Evolutionary conservation across 495 filamentous ascomycete genomes (phyloP), one percentile per base, ranked within the genome.

Genomic region (Astrothelium subdiscretum): DNA sequence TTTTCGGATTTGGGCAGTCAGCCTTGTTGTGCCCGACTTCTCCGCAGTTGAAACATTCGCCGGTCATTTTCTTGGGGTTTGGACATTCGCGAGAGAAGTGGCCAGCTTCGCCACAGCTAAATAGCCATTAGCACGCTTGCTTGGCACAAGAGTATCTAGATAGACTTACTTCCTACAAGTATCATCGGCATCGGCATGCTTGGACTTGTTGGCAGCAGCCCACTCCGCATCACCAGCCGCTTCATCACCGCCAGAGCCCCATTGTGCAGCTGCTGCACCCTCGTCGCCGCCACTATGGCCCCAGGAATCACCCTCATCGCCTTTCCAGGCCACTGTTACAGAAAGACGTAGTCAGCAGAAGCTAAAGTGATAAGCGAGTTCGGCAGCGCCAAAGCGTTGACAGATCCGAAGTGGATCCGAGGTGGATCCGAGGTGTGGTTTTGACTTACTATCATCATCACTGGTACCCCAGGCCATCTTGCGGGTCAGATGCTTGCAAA

Each of bases 1-100:
- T 83, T 61, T 73, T 76, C 59, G 81, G 80, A 60, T 91, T 85
- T 22, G 87, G 70, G 66, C 88, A 92, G 1, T 89, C 83, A 2
- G 78, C 74, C 74, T 89, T 86, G 65, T 73, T 74, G 67, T 92
- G 88, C 2, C 87, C 88, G 62, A 78, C 73, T 68, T 90, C 73
- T 38, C 86, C 88, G 65, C 90, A 95, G 70, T 90, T 91, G 80
- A 84, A 95, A 76, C 90, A 95, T 32, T 77, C 80, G 27, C 77
- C 78, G 32, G 67, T 75, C 18, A 72, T 72, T 64, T 76, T 73
- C 22, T 76, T 74, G 59, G 76, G 77, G 32, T 81, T 74, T 1
- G 79, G 77, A 65, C 84, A 87, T 27, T 85, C 77, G 32, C 82
- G 80, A 42, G 82, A 78, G 64, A 84, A 80, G 64, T 87, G 85